Evolutionary conservation across 495 filamentous ascomycete genomes (phyloP).

Genomic region (Penicillium fimorum): DNA sequence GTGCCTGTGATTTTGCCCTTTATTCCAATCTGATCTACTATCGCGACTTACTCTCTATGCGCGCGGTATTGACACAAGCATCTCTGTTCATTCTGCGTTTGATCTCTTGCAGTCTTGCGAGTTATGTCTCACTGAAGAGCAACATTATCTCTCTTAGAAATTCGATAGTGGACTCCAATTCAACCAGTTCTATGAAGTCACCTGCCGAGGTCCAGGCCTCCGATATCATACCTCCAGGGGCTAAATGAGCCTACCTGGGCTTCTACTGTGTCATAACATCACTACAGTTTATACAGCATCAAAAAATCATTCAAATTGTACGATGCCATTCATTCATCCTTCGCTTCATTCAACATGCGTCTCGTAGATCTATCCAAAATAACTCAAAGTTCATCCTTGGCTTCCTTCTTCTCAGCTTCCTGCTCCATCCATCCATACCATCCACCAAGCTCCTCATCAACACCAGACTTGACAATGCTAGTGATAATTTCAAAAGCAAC

Average conservation of each 20-base stretch:
- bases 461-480: slow-evolving; percentile 69
- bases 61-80: slow-evolving; percentile 6
- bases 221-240: neutral
- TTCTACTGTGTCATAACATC: slow-evolving; percentile 3
- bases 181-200: slow-evolving; percentile 9
- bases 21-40: slow-evolving; percentile 13
- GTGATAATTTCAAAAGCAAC: slow-evolving; percentile 80
- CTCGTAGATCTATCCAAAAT: slow-evolving; percentile 20
- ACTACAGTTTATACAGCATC: neutral
- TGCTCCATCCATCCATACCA: slow-evolving; percentile 43
- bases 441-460: slow-evolving; percentile 45
- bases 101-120: slow-evolving; percentile 1
- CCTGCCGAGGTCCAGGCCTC: neutral
- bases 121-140: slow-evolving; percentile 7
- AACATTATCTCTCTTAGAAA: slow-evolving; percentile 19
- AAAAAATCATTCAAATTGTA: neutral
- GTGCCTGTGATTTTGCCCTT: neutral
- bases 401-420: slow-evolving; percentile 18
- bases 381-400: slow-evolving; percentile 48
- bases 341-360: slow-evolving; percentile 19
- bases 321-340: slow-evolving; percentile 16
- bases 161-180: slow-evolving; percentile 13
- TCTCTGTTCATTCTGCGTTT: slow-evolving; percentile 13
- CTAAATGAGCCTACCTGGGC: neutral
- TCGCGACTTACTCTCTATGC: neutral